Evolutionary conservation across 1,284 basidiomycete genomes (phyloP).

Genomic region (Malassezia pachydermatis): DNA sequence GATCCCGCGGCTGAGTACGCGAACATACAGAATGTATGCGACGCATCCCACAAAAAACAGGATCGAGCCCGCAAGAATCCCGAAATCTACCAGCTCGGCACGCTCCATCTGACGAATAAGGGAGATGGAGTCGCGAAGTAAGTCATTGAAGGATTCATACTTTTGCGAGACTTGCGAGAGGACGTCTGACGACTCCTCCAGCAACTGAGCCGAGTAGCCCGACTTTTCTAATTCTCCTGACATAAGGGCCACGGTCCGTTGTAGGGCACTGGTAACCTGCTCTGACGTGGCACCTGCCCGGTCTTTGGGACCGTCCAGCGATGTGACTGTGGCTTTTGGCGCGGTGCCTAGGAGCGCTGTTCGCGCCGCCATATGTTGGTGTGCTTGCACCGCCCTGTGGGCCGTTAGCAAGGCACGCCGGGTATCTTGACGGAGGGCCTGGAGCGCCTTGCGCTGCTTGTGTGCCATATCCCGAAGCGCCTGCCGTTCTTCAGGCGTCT

Average conservation of each 20-base stretch:
- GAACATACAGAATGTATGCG: conserved; percentile 39
- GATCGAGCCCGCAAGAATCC: conserved; percentile 28
- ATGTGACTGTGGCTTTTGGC: no score
- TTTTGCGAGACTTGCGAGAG: conserved; percentile 29
- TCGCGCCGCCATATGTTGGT: conserved; percentile 3
- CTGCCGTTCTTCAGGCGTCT: conserved; percentile 18
- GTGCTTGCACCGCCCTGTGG: conserved; percentile 13
- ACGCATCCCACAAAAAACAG: conserved; percentile 40
- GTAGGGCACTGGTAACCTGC: conserved; percentile 38
- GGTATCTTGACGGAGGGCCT: conserved; percentile 3
- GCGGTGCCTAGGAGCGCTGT: conserved; percentile 2
- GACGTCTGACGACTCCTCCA: conserved; percentile 40
- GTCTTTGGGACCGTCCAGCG: conserved; percentile 20
- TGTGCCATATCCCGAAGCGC: conserved; percentile 13
- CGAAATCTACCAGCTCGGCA: conserved; percentile 34
- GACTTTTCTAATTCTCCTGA: conserved; percentile 43
- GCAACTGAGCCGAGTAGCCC: conserved; percentile 37
- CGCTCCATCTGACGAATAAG: conserved; percentile 45
- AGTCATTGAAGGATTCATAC: conserved; percentile 34
- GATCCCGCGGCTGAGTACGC: conserved; percentile 34
- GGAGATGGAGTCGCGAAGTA: conserved; percentile 34
- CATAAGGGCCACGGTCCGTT: conserved; percentile 39
- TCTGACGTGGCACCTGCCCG: conserved; percentile 36
- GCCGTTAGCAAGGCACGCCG: conserved; percentile 10
- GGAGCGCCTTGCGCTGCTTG: conserved; percentile 16